Percentiles rank a stretch among this genome's conserved stretches.
These are phyloP conservation scores for Ulota crispa DNA, from an alignment of 225 moss, liverwort and hornwort species.

Conservation along the genomic window DNA sequence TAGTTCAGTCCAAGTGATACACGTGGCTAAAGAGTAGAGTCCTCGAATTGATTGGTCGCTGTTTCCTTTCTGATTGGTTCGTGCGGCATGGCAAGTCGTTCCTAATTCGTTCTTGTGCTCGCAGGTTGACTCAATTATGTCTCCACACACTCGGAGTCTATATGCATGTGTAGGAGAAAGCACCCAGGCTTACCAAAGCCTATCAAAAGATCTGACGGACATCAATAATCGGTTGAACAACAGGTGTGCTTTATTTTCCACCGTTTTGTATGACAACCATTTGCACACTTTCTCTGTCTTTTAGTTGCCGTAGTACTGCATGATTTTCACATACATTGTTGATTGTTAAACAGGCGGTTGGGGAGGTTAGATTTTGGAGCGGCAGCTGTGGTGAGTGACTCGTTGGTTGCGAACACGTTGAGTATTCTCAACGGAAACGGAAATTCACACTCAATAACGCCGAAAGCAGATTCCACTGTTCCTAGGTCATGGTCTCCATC, in stretches of 20 bases:
- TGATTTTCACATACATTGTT: neutral
- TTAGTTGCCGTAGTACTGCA: neutral
- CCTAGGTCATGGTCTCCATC: conserved; percentile 50
- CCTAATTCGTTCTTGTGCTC: conserved; percentile 19
- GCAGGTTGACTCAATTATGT: conserved; percentile 90
- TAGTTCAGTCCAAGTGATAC: neutral
- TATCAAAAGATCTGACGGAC: conserved; percentile 90
- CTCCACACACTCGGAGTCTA: conserved; percentile 88
- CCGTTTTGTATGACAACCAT: neutral
- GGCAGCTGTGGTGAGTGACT: conserved; percentile 66
- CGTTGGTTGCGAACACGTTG: conserved; percentile 54
- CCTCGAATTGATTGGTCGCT: conserved; percentile 1
- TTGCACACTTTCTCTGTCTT: neutral
- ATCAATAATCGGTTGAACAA: conserved; percentile 86
- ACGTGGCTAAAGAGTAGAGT: neutral
- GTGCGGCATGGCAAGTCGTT: neutral
- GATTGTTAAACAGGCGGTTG: conserved; percentile 55
- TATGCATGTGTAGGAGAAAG: conserved; percentile 99
- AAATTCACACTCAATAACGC: conserved; percentile 30
- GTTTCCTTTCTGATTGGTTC: conserved; percentile 11
- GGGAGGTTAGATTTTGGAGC: conserved; percentile 83
- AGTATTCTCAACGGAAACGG: conserved; percentile 42
- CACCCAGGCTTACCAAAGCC: conserved; percentile 87
- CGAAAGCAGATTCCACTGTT: conserved; percentile 38
- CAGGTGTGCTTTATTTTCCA: conserved; percentile 41